phyloP scores from a whole-genome alignment of 1,139 yeast genomes.

The Oligophagozyma castellii region DNA sequence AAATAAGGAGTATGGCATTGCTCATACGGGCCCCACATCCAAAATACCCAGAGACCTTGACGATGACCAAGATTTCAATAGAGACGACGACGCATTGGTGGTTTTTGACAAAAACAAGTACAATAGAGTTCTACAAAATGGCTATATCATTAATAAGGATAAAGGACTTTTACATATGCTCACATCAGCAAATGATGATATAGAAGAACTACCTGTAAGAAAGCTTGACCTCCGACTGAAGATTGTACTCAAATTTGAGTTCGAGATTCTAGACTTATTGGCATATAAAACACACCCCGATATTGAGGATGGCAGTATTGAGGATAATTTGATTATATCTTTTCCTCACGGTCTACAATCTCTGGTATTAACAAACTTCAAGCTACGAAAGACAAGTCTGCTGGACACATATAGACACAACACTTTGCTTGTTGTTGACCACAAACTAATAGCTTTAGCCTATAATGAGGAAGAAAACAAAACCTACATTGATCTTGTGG shows the following conservation, averaged over 20 bases:
- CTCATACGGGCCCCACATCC: too few species aligned
- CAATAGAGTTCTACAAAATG: slow-evolving; percentile 34
- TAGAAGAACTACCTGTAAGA: slow-evolving; percentile 24
- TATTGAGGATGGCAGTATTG: slow-evolving; percentile 10
- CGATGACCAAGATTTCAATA: slow-evolving; percentile 15
- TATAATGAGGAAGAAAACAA: slow-evolving; percentile 5
- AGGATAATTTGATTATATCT: slow-evolving; percentile 24
- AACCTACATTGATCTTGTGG: slow-evolving; percentile 8
- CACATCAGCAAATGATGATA: slow-evolving; percentile 8
- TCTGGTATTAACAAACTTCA: slow-evolving; percentile 25
- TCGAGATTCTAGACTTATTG: slow-evolving; percentile 27
- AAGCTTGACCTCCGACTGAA: slow-evolving; percentile 29
- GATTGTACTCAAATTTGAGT: slow-evolving; percentile 33
- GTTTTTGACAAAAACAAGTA: slow-evolving; percentile 27
- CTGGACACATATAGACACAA: slow-evolving; percentile 16
- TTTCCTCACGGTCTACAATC: slow-evolving; percentile 31
- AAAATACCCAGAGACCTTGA: slow-evolving; percentile 9
- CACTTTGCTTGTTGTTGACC: slow-evolving; percentile 21
- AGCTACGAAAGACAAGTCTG: slow-evolving; percentile 15
- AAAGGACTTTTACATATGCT: slow-evolving; percentile 22
- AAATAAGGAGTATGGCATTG: slow-evolving; percentile 19
- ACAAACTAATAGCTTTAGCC: slow-evolving; percentile 18
- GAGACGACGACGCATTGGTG: slow-evolving; percentile 29
- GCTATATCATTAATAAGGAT: slow-evolving; percentile 28
- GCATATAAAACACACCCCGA: slow-evolving; percentile 19